Conservation (phyloP, 352 stramenopile genomes). For the Phytophthora pini region DNA sequence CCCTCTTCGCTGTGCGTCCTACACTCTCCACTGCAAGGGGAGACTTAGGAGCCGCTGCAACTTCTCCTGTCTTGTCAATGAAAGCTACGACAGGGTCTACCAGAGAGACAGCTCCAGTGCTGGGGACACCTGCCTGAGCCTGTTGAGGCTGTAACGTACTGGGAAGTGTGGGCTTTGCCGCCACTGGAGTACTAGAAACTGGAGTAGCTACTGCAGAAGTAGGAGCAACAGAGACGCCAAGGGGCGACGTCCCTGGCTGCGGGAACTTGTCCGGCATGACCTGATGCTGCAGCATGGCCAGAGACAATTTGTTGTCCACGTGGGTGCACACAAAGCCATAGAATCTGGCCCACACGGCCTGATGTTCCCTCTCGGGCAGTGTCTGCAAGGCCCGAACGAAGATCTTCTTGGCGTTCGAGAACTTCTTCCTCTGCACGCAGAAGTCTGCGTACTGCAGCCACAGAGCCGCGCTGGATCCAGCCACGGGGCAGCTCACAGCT, state of each 20-base stretch:
- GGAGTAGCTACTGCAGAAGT: conserved; percentile 7
- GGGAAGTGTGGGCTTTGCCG: conserved; percentile 13
- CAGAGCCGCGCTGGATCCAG: conserved; percentile 37
- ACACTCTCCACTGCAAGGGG: conserved; percentile 43
- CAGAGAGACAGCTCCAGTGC: conserved; percentile 16
- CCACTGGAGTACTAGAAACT: background rate
- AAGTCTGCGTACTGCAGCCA: conserved; percentile 80
- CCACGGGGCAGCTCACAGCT: conserved; percentile 59
- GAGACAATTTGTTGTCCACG: conserved; percentile 61
- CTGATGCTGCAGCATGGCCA: conserved; percentile 65
- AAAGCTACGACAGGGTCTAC: conserved; percentile 68
- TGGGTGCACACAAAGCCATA: conserved; percentile 70
- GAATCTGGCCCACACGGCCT: conserved; percentile 57
- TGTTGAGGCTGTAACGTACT: conserved; percentile 32
- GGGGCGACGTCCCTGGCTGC: conserved; percentile 17
- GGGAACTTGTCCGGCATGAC: conserved; percentile 50
- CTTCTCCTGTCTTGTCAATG: conserved; percentile 65
- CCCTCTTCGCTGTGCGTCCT: conserved; percentile 23
- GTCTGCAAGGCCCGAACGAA: conserved; percentile 65
- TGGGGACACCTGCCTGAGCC: background rate
- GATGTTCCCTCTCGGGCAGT: conserved; percentile 47
- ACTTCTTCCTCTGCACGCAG: conserved; percentile 77
- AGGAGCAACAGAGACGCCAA: conserved; percentile 2
- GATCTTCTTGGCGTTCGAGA: conserved; percentile 79
- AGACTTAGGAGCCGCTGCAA: conserved; percentile 16